Evolutionary conservation across 441 rosid species (phyloP).

Genomic region (Gossypium gossypioides): DNA sequence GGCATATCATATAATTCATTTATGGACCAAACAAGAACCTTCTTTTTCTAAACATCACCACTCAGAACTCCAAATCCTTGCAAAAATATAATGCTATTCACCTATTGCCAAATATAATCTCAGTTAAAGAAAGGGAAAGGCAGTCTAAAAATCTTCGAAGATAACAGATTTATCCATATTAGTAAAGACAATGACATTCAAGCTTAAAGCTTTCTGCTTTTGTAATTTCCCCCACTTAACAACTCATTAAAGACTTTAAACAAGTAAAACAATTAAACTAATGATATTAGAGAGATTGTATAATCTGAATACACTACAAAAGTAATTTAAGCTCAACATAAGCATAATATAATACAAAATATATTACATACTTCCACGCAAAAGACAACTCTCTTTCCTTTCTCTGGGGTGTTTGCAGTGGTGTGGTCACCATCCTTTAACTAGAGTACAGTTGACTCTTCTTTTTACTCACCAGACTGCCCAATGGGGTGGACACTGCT

Average conservation of each 20-base stretch:
- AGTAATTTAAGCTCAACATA: not conserved
- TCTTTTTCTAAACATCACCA: slow-evolving; percentile 2
- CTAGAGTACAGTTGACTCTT: slow-evolving; percentile 35
- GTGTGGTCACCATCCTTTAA: slow-evolving; percentile 21
- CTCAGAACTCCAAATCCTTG: slow-evolving; percentile 3
- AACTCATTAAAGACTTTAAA: not conserved
- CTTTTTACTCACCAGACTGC: slow-evolving; percentile 33
- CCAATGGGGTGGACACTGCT: slow-evolving; percentile 13
- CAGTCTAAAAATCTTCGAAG: not conserved
- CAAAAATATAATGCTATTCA: not conserved
- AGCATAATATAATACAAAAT: not conserved
- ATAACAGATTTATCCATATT: not conserved
- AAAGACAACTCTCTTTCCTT: slow-evolving; percentile 16
- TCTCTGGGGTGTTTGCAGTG: slow-evolving; percentile 12
- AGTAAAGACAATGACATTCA: slow-evolving; percentile 1
- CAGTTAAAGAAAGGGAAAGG: not conserved
- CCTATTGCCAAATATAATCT: not conserved
- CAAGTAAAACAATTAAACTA: not conserved
- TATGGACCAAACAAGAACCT: slow-evolving; percentile 13
- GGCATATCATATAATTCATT: slow-evolving; percentile 1
- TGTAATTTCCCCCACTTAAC: not conserved
- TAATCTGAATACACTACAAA: no score
- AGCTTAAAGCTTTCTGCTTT: not conserved
- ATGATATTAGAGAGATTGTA: no score
- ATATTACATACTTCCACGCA: not conserved